Evolutionary conservation across 2,329 filamentous ascomycete genomes (phyloP).

Genomic region (Monilinia polystroma): DNA sequence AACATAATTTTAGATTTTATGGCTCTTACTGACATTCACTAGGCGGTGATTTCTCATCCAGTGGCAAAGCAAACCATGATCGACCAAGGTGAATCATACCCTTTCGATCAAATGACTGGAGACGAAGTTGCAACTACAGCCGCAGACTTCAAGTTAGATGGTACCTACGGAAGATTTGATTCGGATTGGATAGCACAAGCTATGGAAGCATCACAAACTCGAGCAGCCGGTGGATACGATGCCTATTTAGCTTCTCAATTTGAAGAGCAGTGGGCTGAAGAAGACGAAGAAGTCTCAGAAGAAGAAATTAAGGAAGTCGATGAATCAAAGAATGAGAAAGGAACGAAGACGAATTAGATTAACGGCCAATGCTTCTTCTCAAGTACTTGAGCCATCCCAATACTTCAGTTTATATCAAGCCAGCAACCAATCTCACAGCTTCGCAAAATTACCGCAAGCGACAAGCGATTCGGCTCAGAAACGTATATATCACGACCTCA

Average conservation of each 20-base stretch:
- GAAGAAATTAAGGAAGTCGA: slow-evolving; percentile 2
- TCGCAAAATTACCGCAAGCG: not conserved
- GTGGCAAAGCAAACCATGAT: not conserved
- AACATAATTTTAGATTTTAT: too few relatives aligned
- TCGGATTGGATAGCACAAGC: slow-evolving; percentile 57
- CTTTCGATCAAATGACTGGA: slow-evolving; percentile 15
- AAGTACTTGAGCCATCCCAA: not conserved
- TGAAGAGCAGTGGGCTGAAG: slow-evolving; percentile 36
- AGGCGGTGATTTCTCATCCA: slow-evolving; percentile 16
- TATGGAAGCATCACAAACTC: slow-evolving; percentile 50
- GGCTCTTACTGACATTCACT: not conserved
- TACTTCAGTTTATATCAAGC: not conserved
- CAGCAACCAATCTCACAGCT: not conserved
- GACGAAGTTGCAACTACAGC: slow-evolving; percentile 50
- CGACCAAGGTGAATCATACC: slow-evolving; percentile 9
- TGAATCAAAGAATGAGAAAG: not conserved
- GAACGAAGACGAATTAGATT: not conserved
- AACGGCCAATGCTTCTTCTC: not conserved
- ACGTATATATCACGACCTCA: not conserved
- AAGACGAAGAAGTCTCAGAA: slow-evolving; percentile 18
- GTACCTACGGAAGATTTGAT: slow-evolving; percentile 55
- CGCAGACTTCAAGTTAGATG: slow-evolving; percentile 55
- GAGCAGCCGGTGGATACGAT: slow-evolving; percentile 56
- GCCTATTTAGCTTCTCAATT: slow-evolving; percentile 53
- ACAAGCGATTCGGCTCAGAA: not conserved